A percentile compares a stretch with the other conserved stretches of the same genome.
phyloP scores from a whole-genome alignment of 495 filamentous ascomycete species.

The Penicillium turbatum region DNA sequence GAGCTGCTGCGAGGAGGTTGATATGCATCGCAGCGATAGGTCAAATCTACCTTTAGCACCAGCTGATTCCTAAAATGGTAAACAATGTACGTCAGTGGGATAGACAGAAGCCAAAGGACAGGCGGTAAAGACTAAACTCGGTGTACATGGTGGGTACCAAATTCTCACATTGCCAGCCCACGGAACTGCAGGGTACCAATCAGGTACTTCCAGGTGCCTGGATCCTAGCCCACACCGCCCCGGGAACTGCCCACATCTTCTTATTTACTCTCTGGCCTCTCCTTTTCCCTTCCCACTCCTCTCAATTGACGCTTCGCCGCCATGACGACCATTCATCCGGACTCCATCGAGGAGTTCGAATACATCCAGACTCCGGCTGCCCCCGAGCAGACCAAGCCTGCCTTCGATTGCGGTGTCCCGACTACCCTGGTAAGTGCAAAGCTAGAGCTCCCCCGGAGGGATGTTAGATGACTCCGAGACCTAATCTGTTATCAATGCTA shows the following conservation, averaged over 20 bases:
- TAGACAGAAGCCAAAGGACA: background rate
- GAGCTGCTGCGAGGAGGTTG: background rate
- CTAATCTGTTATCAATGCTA: constrained; percentile 2
- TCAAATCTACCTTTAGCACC: background rate
- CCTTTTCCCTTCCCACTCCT: constrained; percentile 21
- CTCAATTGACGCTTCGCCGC: constrained; percentile 25
- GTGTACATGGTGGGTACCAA: constrained; percentile 2
- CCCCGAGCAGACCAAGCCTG: constrained; percentile 36
- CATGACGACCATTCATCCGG: constrained; percentile 48
- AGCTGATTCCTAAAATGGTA: background rate
- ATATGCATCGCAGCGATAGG: background rate
- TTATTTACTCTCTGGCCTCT: constrained; percentile 25
- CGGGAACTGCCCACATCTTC: constrained; percentile 23
- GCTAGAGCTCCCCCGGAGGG: background rate
- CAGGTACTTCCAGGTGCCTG: constrained; percentile 7
- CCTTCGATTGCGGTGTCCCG: constrained; percentile 29
- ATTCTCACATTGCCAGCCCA: constrained; percentile 1
- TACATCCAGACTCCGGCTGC: constrained; percentile 62
- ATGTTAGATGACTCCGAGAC: background rate
- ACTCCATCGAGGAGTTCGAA: constrained; percentile 61
- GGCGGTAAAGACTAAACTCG: background rate
- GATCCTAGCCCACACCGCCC: constrained; percentile 21
- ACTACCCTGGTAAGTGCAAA: constrained; percentile 26
- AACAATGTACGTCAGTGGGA: background rate
- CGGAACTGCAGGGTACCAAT: constrained; percentile 9